These are phyloP conservation scores for Yamadazyma tumulicola DNA, from an alignment of 805 yeast species.

Conservation along the genomic window DNA sequence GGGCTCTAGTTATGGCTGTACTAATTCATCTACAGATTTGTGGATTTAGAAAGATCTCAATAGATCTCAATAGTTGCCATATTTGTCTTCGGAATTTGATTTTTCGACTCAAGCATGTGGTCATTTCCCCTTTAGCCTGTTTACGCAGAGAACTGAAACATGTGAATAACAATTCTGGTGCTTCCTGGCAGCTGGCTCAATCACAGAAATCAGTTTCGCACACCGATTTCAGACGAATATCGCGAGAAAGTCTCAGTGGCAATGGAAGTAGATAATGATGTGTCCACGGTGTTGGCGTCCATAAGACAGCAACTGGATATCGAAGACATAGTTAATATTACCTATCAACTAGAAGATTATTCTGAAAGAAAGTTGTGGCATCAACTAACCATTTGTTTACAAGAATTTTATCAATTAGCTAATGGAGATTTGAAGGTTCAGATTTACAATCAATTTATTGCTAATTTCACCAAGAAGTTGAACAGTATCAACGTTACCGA, in stretches of 20 bases:
- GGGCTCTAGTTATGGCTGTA: too few species aligned
- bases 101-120: too few species aligned
- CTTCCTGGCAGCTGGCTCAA: too few species aligned
- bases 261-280: slow-evolving; percentile 41
- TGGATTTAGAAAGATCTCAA: too few species aligned
- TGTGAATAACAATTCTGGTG: too few species aligned
- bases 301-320: slow-evolving; percentile 63
- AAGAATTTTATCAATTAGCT: slow-evolving; percentile 46
- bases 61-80: too few species aligned
- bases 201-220: too few species aligned
- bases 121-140: too few species aligned
- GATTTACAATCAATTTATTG: slow-evolving; percentile 68
- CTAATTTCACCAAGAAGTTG: slow-evolving; percentile 63
- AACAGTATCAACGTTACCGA: slow-evolving; percentile 78
- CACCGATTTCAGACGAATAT: too few species aligned
- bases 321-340: slow-evolving; percentile 55
- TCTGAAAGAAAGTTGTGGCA: slow-evolving; percentile 93
- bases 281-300: slow-evolving; percentile 48
- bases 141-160: too few species aligned
- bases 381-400: slow-evolving; percentile 74
- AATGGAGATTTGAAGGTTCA: slow-evolving; percentile 52
- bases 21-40: too few species aligned
- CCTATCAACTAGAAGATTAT: slow-evolving; percentile 73
- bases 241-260: slow-evolving; percentile 17
- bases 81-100: too few species aligned